Evolutionary conservation across 1,139 yeast genomes (phyloP).

Genomic region (Blastobotrys proliferans): DNA sequence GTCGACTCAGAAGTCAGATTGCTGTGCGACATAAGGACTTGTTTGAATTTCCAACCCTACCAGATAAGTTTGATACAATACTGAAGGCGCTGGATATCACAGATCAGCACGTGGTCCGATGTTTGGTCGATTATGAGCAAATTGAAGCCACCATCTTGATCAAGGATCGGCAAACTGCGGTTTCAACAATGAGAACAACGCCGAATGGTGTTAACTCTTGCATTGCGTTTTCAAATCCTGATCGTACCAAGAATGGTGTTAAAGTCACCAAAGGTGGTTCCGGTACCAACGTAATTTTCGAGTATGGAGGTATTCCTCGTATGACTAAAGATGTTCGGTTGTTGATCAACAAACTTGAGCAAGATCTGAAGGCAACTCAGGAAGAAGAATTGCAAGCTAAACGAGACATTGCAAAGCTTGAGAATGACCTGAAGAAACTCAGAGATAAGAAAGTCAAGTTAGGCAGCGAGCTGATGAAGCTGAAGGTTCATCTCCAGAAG

Average conservation of each 20-base stretch:
- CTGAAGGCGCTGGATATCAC: conserved; percentile 57
- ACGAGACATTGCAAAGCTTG: neutral
- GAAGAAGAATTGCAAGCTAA: neutral
- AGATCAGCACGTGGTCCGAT: conserved; percentile 51
- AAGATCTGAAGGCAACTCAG: neutral
- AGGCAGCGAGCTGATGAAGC: neutral
- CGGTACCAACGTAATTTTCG: conserved; percentile 56
- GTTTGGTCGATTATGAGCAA: conserved; percentile 60
- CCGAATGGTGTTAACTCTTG: conserved; percentile 46
- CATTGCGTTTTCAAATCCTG: conserved; percentile 24
- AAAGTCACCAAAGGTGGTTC: conserved; percentile 3
- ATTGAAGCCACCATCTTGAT: conserved; percentile 60
- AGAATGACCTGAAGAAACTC: neutral
- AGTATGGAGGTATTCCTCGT: conserved; percentile 25
- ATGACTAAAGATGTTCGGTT: conserved; percentile 16
- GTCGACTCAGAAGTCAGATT: no score
- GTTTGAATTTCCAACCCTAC: conserved; percentile 47
- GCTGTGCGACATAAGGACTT: conserved; percentile 53
- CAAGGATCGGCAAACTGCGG: conserved; percentile 50
- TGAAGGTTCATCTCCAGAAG: neutral
- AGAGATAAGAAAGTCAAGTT: neutral
- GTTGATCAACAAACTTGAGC: no score
- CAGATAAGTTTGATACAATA: conserved; percentile 45
- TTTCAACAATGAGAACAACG: conserved; percentile 37
- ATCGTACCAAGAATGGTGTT: conserved; percentile 11